phyloP scores from a whole-genome alignment of 495 filamentous ascomycete genomes.

The Podospora didyma region DNA sequence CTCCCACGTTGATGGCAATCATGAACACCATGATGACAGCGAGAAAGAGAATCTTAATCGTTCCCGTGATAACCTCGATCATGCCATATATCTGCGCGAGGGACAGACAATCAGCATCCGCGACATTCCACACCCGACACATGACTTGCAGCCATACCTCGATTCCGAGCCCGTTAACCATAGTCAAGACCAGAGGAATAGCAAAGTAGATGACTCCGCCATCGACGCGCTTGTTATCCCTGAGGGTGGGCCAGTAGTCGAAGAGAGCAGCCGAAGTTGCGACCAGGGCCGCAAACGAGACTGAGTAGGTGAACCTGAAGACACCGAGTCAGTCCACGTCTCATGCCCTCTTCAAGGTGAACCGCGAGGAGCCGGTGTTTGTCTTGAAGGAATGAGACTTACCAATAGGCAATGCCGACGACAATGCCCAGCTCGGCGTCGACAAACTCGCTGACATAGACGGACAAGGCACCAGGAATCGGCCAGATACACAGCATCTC shows the following conservation, averaged over 20 bases:
- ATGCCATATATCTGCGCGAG: conserved; percentile 20
- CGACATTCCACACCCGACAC: neutral
- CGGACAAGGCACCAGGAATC: conserved; percentile 41
- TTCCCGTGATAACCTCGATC: conserved; percentile 19
- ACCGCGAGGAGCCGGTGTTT: neutral
- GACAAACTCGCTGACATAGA: conserved; percentile 46
- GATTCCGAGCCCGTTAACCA: conserved; percentile 19
- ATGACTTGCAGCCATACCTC: conserved; percentile 6
- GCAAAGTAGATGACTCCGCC: conserved; percentile 16
- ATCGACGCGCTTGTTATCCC: conserved; percentile 10
- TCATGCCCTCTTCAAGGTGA: neutral
- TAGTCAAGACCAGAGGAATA: conserved; percentile 14
- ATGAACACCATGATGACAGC: conserved; percentile 12
- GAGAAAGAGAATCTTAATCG: conserved; percentile 19
- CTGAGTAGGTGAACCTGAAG: conserved; percentile 42
- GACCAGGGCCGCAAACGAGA: conserved; percentile 38
- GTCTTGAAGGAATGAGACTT: conserved; percentile 3
- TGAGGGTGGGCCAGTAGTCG: conserved; percentile 25
- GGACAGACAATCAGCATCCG: neutral
- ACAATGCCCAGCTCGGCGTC: conserved; percentile 44
- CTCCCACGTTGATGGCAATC: conserved; percentile 13
- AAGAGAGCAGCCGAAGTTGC: conserved; percentile 35
- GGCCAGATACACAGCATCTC: conserved; percentile 50
- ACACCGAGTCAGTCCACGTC: neutral
- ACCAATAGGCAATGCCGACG: conserved; percentile 48